phyloP scores from a whole-genome alignment of 768 basidiomycete species.

The Auricularia cornea region DNA sequence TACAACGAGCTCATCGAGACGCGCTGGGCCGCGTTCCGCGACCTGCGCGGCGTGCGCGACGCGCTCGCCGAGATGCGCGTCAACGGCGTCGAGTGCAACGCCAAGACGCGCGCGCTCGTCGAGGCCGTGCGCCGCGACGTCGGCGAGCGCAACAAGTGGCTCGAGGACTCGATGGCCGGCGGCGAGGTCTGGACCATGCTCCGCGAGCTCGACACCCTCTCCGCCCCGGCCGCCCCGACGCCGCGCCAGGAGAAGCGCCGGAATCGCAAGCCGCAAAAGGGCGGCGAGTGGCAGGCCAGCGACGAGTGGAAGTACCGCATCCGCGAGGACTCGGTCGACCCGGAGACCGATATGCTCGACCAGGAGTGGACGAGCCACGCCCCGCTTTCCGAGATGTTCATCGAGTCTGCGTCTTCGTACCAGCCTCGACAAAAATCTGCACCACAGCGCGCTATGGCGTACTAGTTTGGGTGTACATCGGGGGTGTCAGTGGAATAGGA shows the following conservation, averaged over 20 bases:
- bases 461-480: too few relatives aligned
- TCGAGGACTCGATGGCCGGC: conserved; percentile 39
- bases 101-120: conserved; percentile 49
- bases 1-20: conserved; percentile 86
- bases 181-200: conserved; percentile 49
- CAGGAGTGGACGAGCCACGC: not conserved
- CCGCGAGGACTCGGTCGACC: not conserved
- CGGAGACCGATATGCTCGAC: not conserved
- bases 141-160: conserved; percentile 44
- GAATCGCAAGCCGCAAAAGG: not conserved
- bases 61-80: conserved; percentile 74
- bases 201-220: conserved; percentile 29
- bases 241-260: not conserved
- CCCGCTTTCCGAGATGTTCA: too few relatives aligned
- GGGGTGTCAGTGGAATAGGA: too few relatives aligned
- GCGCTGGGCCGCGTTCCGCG: conserved; percentile 79
- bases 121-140: conserved; percentile 59
- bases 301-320: not conserved
- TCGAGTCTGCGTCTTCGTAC: too few relatives aligned
- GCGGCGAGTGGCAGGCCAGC: not conserved
- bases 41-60: conserved; percentile 64
- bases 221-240: not conserved
- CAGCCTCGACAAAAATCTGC: too few relatives aligned
- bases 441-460: too few relatives aligned
- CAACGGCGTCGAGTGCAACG: conserved; percentile 65